Conservation (phyloP, 495 filamentous ascomycete species). For the Aspergillus olivimuriae region DNA sequence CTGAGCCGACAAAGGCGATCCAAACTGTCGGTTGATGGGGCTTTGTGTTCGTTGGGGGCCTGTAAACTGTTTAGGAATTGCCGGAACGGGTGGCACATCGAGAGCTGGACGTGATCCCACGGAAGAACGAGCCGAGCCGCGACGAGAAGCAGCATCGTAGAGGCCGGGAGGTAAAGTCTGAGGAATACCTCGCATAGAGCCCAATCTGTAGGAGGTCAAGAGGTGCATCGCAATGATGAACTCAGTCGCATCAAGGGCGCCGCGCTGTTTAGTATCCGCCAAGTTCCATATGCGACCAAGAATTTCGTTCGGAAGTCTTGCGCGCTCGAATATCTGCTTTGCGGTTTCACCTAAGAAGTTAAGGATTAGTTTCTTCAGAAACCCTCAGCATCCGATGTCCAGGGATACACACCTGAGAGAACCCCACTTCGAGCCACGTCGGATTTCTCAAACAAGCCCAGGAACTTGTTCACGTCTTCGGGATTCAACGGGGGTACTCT, state of each 20-base stretch:
- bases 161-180: conserved; percentile 76
- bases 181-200: conserved; percentile 71
- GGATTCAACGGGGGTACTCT: conserved; percentile 85
- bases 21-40: conserved; percentile 58
- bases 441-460: conserved; percentile 79
- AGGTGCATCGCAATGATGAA: conserved; percentile 99
- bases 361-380: too few relatives aligned
- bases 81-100: conserved; percentile 45
- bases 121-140: conserved; percentile 45
- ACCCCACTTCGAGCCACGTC: conserved; percentile 62
- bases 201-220: conserved; percentile 80
- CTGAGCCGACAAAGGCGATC: conserved; percentile 50
- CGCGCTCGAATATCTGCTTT: conserved; percentile 91
- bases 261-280: conserved; percentile 86
- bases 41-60: conserved; percentile 63
- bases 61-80: conserved; percentile 68
- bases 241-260: conserved; percentile 80
- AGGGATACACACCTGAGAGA: conserved; percentile 60
- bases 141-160: conserved; percentile 83
- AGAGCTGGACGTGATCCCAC: conserved; percentile 35
- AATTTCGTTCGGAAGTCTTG: conserved; percentile 80
- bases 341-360: conserved; percentile 74
- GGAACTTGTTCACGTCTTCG: conserved; percentile 84
- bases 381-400: too few relatives aligned
- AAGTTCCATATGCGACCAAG: conserved; percentile 93